Percentiles rank a stretch among this genome's conserved stretches.
Evolutionary conservation across 768 basidiomycete genomes (phyloP).

Genomic region (Coprinopsis sp.): DNA sequence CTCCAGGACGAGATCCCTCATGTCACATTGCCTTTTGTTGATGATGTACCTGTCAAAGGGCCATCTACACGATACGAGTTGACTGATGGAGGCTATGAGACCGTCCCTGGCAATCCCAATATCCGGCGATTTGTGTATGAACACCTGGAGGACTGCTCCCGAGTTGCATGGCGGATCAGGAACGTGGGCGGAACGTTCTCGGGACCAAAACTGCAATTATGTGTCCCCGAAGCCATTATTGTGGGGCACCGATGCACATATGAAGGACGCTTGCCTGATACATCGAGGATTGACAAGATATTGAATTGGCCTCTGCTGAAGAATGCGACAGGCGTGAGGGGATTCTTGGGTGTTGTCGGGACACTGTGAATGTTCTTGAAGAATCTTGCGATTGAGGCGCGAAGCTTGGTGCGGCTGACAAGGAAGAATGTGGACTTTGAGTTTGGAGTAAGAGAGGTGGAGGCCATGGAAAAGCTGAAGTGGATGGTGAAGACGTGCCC

Average conservation of each 20-base stretch:
- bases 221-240: constrained; percentile 15
- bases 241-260: constrained; percentile 33
- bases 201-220: constrained; percentile 17
- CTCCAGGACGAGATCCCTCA: constrained; percentile 27
- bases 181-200: constrained; percentile 26
- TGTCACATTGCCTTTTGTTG: constrained; percentile 17
- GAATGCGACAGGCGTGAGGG: constrained; percentile 10
- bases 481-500: constrained; percentile 2
- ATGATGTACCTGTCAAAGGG: constrained; percentile 23
- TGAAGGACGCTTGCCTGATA: constrained; percentile 26
- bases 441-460: background rate
- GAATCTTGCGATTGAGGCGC: constrained; percentile 14
- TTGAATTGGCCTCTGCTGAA: constrained; percentile 21
- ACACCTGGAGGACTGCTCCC: constrained; percentile 29
- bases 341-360: constrained; percentile 22
- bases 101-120: constrained; percentile 2
- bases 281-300: constrained; percentile 17
- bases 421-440: constrained; percentile 20
- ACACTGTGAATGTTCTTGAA: constrained; percentile 21
- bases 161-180: constrained; percentile 28
- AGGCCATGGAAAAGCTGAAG: constrained; percentile 8
- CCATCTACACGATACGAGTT: constrained; percentile 18
- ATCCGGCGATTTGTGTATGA: constrained; percentile 32
- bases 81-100: background rate
- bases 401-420: constrained; percentile 18